Conservation (phyloP, 1,284 basidiomycete species). For the Earliella scabrosa region DNA sequence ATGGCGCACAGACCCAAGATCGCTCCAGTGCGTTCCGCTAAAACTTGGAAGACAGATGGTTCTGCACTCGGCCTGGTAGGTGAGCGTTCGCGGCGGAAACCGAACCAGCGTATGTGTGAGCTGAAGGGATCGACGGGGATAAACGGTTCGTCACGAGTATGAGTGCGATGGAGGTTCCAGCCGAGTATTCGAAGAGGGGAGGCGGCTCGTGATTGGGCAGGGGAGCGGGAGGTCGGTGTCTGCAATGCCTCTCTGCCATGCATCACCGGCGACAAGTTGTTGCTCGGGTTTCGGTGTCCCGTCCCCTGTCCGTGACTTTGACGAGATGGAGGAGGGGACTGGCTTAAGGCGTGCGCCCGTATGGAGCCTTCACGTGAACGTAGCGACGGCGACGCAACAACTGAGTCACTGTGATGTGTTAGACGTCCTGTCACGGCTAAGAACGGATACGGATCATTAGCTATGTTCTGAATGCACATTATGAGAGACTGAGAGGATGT, state of each 20-base stretch:
- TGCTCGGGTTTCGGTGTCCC: constrained; percentile 5
- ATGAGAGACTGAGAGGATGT: too few species aligned
- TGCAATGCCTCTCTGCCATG: constrained; percentile 25
- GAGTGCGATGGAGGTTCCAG: constrained; percentile 40
- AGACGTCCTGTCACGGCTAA: constrained; percentile 23
- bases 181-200: constrained; percentile 48
- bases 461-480: background rate
- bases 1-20: constrained; percentile 15
- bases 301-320: constrained; percentile 16
- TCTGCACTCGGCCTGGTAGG: constrained; percentile 5
- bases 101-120: constrained; percentile 37
- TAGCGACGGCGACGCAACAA: constrained; percentile 26
- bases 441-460: too few species aligned
- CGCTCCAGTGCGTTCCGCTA: constrained; percentile 21
- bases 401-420: constrained; percentile 26
- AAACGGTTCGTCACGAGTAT: constrained; percentile 53
- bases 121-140: constrained; percentile 52
- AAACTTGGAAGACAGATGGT: constrained; percentile 1
- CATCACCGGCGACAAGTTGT: constrained; percentile 18
- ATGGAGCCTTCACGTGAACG: constrained; percentile 28
- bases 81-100: constrained; percentile 13
- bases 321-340: constrained; percentile 20
- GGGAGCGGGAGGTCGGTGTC: constrained; percentile 33
- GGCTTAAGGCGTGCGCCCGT: constrained; percentile 8
- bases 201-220: constrained; percentile 44